Evolutionary conservation across 225 moss, liverwort and hornwort species (phyloP).

Genomic region (Pleurozium schreberi): DNA sequence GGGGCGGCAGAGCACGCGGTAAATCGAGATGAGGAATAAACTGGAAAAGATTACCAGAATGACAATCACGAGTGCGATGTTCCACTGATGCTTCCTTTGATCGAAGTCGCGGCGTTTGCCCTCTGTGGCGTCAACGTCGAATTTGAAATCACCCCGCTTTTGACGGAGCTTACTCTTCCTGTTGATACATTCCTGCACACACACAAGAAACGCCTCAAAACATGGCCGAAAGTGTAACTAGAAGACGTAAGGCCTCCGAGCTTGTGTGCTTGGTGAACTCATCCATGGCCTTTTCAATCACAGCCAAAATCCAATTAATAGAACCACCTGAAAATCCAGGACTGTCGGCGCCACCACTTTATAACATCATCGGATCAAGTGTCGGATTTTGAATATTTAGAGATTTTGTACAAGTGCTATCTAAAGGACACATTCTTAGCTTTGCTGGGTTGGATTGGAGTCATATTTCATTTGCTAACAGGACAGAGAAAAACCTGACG

Average conservation of each 20-base stretch:
- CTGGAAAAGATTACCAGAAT: background rate
- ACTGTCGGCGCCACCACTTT: no score
- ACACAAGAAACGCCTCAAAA: background rate
- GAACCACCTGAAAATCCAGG: background rate
- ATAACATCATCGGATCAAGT: background rate
- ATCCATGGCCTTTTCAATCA: background rate
- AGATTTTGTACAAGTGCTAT: background rate
- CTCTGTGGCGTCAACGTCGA: background rate
- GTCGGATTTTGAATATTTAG: background rate
- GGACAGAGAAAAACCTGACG: no score
- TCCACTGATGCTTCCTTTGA: background rate
- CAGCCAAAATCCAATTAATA: background rate
- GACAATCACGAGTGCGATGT: background rate
- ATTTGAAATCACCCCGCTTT: background rate
- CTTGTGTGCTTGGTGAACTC: background rate
- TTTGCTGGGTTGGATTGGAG: background rate
- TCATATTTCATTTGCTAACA: background rate
- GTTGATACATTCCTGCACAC: background rate
- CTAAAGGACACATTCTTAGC: background rate
- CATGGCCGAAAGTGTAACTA: background rate
- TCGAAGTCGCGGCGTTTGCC: background rate
- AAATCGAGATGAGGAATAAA: conserved; percentile 2
- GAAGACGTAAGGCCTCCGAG: background rate
- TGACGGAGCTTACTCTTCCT: background rate
- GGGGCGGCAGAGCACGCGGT: background rate